These are phyloP conservation scores for Conoideocrella luteorostrata DNA, from an alignment of 2,329 filamentous ascomycete genomes.

Conservation along the genomic window DNA sequence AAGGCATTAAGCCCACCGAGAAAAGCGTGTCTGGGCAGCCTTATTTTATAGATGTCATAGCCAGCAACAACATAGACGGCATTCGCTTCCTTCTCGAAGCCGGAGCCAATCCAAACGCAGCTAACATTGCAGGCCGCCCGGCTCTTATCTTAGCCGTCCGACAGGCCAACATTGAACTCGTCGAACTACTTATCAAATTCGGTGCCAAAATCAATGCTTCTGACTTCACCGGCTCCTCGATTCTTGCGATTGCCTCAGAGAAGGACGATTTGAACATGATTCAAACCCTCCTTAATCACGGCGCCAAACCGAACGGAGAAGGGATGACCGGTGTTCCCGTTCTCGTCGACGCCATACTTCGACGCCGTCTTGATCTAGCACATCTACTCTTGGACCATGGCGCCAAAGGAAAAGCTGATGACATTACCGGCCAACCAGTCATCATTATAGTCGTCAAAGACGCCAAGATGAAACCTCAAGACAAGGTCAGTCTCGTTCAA, in stretches of 20 bases:
- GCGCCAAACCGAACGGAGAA: constrained; percentile 24
- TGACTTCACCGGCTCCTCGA: constrained; percentile 23
- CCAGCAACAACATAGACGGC: constrained; percentile 16
- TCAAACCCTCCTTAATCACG: constrained; percentile 26
- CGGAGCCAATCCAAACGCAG: constrained; percentile 23
- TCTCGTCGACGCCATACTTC: constrained; percentile 25
- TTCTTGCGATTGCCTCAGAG: constrained; percentile 23
- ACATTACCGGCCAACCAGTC: constrained; percentile 24
- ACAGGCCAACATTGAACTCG: constrained; percentile 21
- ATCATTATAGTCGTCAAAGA: constrained; percentile 25
- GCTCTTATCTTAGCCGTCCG: constrained; percentile 22
- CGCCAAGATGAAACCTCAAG: constrained; percentile 16
- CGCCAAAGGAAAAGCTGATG: constrained; percentile 25
- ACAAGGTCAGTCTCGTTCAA: constrained; percentile 20
- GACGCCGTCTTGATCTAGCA: constrained; percentile 24
- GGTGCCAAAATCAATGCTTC: constrained; percentile 29
- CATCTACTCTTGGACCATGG: constrained; percentile 26
- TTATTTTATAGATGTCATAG: constrained; percentile 25
- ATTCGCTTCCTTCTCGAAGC: constrained; percentile 22
- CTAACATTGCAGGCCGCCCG: constrained; percentile 18
- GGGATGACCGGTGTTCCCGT: constrained; percentile 25
- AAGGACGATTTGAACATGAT: constrained; percentile 23
- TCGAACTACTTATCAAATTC: constrained; percentile 21
- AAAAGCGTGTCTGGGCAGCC: constrained; percentile 21
- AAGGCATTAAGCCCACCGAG: constrained; percentile 25